These are phyloP conservation scores for Pisolithus tinctorius DNA, from an alignment of 768 basidiomycete genomes.

Conservation along the genomic window DNA sequence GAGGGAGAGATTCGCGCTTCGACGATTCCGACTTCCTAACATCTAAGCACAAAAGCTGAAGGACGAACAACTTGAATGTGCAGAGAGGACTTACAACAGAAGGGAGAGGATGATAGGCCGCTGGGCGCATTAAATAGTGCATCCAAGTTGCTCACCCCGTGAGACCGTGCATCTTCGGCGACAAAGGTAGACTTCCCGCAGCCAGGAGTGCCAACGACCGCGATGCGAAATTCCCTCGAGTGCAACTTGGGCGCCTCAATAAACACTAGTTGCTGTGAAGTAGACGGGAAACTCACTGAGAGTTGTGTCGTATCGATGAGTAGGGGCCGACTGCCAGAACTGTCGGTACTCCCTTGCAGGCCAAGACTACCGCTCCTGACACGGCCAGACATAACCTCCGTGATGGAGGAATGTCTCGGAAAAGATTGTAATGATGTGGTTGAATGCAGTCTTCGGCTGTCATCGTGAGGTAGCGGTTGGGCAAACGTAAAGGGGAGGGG, in stretches of 20 bases:
- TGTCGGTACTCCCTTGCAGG: constrained; percentile 28
- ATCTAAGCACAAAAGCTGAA: constrained; percentile 22
- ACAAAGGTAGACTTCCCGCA: constrained; percentile 88
- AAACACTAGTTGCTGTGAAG: neutral
- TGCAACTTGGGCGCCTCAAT: constrained; percentile 17
- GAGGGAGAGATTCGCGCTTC: constrained; percentile 36
- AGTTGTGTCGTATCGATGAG: constrained; percentile 14
- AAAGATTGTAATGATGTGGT: constrained; percentile 34
- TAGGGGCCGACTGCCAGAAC: constrained; percentile 8
- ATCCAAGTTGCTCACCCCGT: constrained; percentile 42
- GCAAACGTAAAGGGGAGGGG: constrained; percentile 30
- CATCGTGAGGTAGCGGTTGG: constrained; percentile 34
- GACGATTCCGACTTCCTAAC: constrained; percentile 27
- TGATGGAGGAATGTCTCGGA: constrained; percentile 24
- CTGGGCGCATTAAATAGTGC: constrained; percentile 26
- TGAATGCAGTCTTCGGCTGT: constrained; percentile 32
- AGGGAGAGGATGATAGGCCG: constrained; percentile 30
- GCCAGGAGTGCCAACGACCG: constrained; percentile 68
- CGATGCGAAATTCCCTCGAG: constrained; percentile 47
- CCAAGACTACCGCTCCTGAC: constrained; percentile 59
- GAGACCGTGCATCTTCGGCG: constrained; percentile 63
- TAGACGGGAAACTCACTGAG: constrained; percentile 17
- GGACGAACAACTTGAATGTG: neutral
- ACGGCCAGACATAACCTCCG: constrained; percentile 36
- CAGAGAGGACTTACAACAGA: constrained; percentile 32